A percentile compares a stretch with the other conserved stretches of the same genome.
These are phyloP conservation scores for Hamigera avellanea DNA, from an alignment of 495 filamentous ascomycete genomes.

Conservation along the genomic window DNA sequence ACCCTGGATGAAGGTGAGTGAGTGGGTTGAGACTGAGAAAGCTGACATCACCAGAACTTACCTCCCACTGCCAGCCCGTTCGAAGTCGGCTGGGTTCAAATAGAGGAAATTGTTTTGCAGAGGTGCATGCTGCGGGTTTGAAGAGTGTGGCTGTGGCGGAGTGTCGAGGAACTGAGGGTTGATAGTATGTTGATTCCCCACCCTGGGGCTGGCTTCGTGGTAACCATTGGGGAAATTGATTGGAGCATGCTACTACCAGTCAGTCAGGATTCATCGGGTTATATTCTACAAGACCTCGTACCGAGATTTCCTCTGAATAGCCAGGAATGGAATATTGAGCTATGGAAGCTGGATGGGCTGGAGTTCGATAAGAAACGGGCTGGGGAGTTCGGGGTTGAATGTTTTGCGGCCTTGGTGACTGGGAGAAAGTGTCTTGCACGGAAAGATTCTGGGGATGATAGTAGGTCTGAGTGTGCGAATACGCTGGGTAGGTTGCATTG, in stretches of 20 bases:
- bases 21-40: not conserved
- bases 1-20: conserved; percentile 5
- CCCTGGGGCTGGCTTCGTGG: conserved; percentile 11
- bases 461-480: conserved; percentile 20
- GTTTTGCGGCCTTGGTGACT: conserved; percentile 10
- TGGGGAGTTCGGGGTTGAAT: conserved; percentile 15
- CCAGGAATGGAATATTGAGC: conserved; percentile 16
- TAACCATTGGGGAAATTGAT: conserved; percentile 25
- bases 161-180: conserved; percentile 29
- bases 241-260: conserved; percentile 12
- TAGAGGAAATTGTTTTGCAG: conserved; percentile 21
- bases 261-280: not conserved
- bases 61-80: conserved; percentile 15
- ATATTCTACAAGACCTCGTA: conserved; percentile 5
- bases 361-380: conserved; percentile 6
- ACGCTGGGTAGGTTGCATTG: conserved; percentile 21
- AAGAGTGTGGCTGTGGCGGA: conserved; percentile 14
- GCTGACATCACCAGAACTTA: conserved; percentile 7
- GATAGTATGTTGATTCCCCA: conserved; percentile 24
- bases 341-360: conserved; percentile 11
- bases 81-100: conserved; percentile 15
- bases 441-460: conserved; percentile 22
- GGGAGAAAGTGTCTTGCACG: conserved; percentile 18
- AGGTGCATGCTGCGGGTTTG: conserved; percentile 9
- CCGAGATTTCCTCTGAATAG: conserved; percentile 15